Evolutionary conservation across 345 rosid genomes (phyloP).

Genomic region (Gossypium thurberi): DNA sequence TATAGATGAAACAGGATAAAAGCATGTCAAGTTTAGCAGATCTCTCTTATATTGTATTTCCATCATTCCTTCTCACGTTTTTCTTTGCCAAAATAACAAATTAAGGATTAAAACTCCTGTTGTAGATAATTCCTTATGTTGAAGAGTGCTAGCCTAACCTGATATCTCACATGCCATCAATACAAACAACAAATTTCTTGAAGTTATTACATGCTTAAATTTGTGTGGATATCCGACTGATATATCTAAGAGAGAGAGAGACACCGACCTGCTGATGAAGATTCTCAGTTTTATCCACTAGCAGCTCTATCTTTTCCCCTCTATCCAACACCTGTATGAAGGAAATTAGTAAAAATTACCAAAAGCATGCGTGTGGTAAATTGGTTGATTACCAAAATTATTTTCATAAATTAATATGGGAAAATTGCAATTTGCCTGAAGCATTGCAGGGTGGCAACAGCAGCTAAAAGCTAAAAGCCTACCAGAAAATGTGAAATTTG

Average conservation of each 20-base stretch:
- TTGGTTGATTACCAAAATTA: neutral
- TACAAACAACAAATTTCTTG: neutral
- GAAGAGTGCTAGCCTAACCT: neutral
- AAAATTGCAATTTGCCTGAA: neutral
- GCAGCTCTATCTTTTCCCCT: conserved; percentile 96
- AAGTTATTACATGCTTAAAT: neutral
- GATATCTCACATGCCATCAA: neutral
- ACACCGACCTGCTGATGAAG: conserved; percentile 83
- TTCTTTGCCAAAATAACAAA: neutral
- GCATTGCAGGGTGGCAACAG: neutral
- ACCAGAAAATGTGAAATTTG: neutral
- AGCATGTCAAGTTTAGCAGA: neutral
- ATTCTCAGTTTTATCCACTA: conserved; percentile 97
- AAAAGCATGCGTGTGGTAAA: neutral
- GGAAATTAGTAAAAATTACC: neutral
- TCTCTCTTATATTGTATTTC: neutral
- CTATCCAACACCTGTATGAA: conserved; percentile 83
- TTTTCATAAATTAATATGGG: neutral
- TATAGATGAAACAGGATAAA: neutral
- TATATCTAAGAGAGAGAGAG: neutral
- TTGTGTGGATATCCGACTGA: neutral
- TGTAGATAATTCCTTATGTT: neutral
- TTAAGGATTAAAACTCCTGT: neutral
- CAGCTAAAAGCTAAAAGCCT: neutral
- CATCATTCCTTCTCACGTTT: neutral